Conservation (phyloP, 2,329 filamentous ascomycete species). For the Fusarium concolor region DNA sequence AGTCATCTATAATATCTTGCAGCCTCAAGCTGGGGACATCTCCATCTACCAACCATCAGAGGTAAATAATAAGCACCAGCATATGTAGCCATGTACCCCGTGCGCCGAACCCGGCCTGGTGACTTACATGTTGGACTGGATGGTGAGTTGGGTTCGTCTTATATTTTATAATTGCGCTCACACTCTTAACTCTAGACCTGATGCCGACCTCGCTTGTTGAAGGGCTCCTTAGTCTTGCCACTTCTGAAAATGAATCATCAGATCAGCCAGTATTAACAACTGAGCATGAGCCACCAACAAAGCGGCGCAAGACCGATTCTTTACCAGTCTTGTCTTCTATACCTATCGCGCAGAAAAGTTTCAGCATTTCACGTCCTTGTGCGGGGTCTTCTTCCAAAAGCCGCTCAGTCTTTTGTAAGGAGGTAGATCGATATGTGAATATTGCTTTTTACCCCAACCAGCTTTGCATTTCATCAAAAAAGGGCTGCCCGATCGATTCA, state of each 20-base stretch:
- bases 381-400: conserved; percentile 13
- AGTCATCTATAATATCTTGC: conserved; percentile 9
- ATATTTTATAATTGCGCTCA: not conserved
- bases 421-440: conserved; percentile 39
- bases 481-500: conserved; percentile 10
- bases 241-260: conserved; percentile 11
- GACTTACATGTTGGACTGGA: conserved; percentile 38
- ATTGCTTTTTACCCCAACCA: conserved; percentile 20
- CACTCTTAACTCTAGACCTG: conserved; percentile 32
- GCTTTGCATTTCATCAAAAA: conserved; percentile 36
- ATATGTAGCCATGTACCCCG: conserved; percentile 19
- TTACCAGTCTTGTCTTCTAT: conserved; percentile 35
- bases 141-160: conserved; percentile 39
- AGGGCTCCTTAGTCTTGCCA: conserved; percentile 39
- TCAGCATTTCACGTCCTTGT: conserved; percentile 47
- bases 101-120: conserved; percentile 8
- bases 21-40: not conserved
- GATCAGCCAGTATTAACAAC: conserved; percentile 17
- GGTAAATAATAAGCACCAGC: not conserved
- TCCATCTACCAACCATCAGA: not conserved
- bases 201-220: conserved; percentile 43
- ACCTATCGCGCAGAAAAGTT: conserved; percentile 41
- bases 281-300: conserved; percentile 39
- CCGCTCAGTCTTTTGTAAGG: conserved; percentile 19
- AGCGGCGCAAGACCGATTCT: conserved; percentile 49